phyloP scores from a whole-genome alignment of 2,329 filamentous ascomycete species.

The Thielaviopsis populi region DNA sequence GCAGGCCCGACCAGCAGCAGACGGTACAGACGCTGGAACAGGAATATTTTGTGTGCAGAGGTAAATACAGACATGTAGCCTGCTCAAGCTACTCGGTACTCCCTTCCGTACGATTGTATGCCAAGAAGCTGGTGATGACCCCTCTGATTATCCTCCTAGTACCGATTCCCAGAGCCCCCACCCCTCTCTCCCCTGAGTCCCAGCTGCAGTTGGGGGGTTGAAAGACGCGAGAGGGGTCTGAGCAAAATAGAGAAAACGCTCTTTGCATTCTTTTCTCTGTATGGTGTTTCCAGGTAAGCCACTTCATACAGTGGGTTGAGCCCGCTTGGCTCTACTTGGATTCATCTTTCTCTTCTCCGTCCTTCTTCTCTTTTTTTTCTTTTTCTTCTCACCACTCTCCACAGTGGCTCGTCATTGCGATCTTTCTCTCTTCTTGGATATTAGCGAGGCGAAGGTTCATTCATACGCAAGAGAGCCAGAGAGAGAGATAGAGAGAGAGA shows the following conservation, averaged over 20 bases:
- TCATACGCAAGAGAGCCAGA: no score
- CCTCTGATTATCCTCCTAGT: neutral
- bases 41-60: neutral
- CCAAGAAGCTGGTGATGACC: neutral
- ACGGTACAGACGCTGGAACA: neutral
- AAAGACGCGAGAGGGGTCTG: neutral
- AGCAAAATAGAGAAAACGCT: neutral
- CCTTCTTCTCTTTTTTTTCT: neutral
- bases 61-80: neutral
- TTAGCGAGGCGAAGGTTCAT: no score
- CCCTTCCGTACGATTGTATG: neutral
- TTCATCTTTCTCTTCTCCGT: neutral
- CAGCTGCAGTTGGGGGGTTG: neutral
- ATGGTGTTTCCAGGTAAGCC: neutral
- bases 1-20: neutral
- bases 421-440: neutral
- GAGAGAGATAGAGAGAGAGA: no score
- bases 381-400: neutral
- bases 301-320: neutral
- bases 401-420: neutral
- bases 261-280: neutral
- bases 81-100: neutral
- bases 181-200: neutral
- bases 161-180: neutral
- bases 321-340: neutral